phyloP scores from a whole-genome alignment of 139 green algal species.

The Chlamydomonas applanata region DNA sequence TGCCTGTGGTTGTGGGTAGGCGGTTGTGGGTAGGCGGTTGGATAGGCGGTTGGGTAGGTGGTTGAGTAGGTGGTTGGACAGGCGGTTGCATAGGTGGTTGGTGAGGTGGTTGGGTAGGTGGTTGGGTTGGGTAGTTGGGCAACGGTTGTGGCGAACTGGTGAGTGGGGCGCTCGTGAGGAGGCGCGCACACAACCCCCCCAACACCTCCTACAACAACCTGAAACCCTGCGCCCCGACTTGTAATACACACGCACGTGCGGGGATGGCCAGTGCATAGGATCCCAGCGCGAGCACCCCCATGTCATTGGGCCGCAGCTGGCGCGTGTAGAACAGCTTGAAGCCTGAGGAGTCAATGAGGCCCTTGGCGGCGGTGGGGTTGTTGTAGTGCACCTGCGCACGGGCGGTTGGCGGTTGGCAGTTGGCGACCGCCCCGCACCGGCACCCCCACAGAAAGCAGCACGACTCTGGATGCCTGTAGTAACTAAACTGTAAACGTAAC shows the following conservation, averaged over 20 bases:
- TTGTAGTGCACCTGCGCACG: constrained; percentile 15
- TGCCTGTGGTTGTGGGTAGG: neutral
- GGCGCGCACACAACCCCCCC: neutral
- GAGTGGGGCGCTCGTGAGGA: no score
- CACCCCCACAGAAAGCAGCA: neutral
- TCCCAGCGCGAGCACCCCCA: constrained; percentile 16
- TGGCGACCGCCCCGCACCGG: no score
- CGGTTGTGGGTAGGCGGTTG: no score
- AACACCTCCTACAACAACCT: neutral
- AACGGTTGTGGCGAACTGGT: no score
- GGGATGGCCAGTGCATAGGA: neutral
- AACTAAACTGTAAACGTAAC: no score
- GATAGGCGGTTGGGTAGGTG: neutral
- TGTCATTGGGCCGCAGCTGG: constrained; percentile 14
- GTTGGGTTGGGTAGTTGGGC: neutral
- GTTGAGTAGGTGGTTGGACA: neutral
- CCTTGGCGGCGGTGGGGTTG: neutral
- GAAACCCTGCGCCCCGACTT: neutral
- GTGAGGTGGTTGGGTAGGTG: neutral
- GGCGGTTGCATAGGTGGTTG: neutral
- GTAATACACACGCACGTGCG: neutral
- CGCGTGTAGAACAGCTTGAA: constrained; percentile 1
- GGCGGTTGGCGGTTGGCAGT: no score
- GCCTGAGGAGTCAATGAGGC: constrained; percentile 10
- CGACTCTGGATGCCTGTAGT: no score